Conservation (phyloP, 805 yeast genomes). For the Wickerhamiella vanderwaltii region DNA sequence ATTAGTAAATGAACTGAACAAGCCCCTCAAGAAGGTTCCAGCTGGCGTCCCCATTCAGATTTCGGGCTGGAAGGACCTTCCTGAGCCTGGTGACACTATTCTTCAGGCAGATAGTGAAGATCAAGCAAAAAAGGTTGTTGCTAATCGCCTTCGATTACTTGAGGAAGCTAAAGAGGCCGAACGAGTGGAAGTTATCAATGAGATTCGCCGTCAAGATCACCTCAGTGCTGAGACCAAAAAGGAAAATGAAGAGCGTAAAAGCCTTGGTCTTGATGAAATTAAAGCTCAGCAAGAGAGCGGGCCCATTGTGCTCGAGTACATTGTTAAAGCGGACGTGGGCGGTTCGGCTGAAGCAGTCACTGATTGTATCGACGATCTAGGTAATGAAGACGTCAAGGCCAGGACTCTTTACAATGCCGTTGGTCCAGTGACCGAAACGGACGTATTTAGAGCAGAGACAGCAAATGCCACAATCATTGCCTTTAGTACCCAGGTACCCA, state of each 20-base stretch:
- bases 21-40: conserved; percentile 47
- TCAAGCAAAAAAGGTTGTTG: conserved; percentile 60
- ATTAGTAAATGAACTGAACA: conserved; percentile 63
- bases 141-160: conserved; percentile 46
- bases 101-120: conserved; percentile 65
- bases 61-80: conserved; percentile 88
- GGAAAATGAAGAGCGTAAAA: conserved; percentile 43
- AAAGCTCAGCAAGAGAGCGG: conserved; percentile 24
- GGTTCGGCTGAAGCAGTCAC: conserved; percentile 91
- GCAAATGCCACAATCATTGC: conserved; percentile 65
- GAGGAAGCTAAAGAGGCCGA: conserved; percentile 44
- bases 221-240: conserved; percentile 38
- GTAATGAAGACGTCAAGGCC: conserved; percentile 72
- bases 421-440: conserved; percentile 60
- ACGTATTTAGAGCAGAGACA: conserved; percentile 52
- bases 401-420: conserved; percentile 62
- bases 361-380: conserved; percentile 70
- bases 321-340: conserved; percentile 81
- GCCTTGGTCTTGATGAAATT: conserved; percentile 39
- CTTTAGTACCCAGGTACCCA: conserved; percentile 62
- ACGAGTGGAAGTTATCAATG: conserved; percentile 61
- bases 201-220: conserved; percentile 34
- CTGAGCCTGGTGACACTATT: conserved; percentile 80
- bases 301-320: conserved; percentile 38
- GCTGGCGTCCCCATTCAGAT: conserved; percentile 88